Percentiles rank a stretch among this genome's conserved stretches.
Conservation (phyloP, 2,329 filamentous ascomycete genomes). For the Diaporthe capsici region DNA sequence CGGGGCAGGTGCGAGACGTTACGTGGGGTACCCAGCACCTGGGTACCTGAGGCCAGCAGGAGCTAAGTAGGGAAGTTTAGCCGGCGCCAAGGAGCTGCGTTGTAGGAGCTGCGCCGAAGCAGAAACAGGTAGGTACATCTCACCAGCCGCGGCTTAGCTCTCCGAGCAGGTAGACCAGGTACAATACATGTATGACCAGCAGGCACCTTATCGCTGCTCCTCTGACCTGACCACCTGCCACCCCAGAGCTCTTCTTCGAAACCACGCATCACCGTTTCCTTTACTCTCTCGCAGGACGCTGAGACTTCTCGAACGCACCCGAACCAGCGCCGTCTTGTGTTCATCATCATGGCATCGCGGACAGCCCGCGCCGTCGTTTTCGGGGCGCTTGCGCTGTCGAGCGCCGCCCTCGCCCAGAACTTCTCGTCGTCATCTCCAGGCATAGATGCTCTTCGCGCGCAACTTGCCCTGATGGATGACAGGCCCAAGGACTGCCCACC, state of each 20-base stretch:
- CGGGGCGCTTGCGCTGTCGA: constrained; percentile 58
- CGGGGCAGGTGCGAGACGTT: background rate
- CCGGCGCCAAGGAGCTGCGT: constrained; percentile 9
- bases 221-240: constrained; percentile 21
- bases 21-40: background rate
- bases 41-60: constrained; percentile 13
- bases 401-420: constrained; percentile 62
- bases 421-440: constrained; percentile 62
- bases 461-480: constrained; percentile 79
- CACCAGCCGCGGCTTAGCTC: constrained; percentile 29
- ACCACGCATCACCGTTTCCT: background rate
- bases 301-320: constrained; percentile 15
- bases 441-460: constrained; percentile 72
- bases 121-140: constrained; percentile 8
- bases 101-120: constrained; percentile 28
- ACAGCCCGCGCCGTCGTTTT: constrained; percentile 55
- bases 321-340: constrained; percentile 31
- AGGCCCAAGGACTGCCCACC: constrained; percentile 84
- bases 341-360: constrained; percentile 56
- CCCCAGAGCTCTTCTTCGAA: background rate
- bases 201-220: constrained; percentile 27
- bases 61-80: constrained; percentile 26
- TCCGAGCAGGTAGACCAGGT: background rate
- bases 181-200: constrained; percentile 5
- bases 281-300: constrained; percentile 8